Conservation (phyloP, 768 basidiomycete species). For the Panellus pusillus region DNA sequence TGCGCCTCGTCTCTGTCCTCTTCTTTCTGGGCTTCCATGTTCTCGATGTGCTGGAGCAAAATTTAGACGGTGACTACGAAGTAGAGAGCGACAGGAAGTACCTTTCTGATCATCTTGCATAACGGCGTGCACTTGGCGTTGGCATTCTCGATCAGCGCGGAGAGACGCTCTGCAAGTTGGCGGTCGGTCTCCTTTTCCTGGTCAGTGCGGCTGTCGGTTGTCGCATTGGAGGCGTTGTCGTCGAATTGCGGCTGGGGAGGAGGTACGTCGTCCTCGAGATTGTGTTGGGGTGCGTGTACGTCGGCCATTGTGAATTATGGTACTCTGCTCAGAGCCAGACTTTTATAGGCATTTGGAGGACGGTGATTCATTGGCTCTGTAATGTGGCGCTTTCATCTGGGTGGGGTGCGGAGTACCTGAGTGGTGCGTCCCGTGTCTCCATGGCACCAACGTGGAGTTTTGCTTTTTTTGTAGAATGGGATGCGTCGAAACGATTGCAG, state of each 20-base stretch:
- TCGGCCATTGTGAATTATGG: not conserved
- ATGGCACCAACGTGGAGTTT: too few relatives aligned
- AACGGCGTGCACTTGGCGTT: constrained; percentile 31
- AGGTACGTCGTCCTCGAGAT: not conserved
- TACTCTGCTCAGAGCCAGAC: too few relatives aligned
- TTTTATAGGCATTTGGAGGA: not conserved
- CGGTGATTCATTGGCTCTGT: not conserved
- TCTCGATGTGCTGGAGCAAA: constrained; percentile 33
- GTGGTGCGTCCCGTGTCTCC: not conserved
- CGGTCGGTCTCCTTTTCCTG: constrained; percentile 27
- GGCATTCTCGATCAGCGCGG: constrained; percentile 35
- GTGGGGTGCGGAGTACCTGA: not conserved
- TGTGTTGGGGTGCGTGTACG: not conserved
- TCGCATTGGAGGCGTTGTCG: not conserved
- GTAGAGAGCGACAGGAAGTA: constrained; percentile 1
- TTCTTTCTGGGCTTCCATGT: constrained; percentile 32
- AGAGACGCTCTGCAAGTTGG: constrained; percentile 35
- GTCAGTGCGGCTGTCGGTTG: constrained; percentile 23
- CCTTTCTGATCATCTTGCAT: constrained; percentile 38
- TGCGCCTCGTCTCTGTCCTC: constrained; percentile 37
- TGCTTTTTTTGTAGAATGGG: too few relatives aligned
- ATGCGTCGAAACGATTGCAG: not conserved
- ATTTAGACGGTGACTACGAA: not conserved
- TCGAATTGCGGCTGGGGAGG: not conserved
- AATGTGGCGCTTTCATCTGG: not conserved